These are phyloP conservation scores for Termitomyces sp. DNA, from an alignment of 768 basidiomycete species.

Conservation along the genomic window DNA sequence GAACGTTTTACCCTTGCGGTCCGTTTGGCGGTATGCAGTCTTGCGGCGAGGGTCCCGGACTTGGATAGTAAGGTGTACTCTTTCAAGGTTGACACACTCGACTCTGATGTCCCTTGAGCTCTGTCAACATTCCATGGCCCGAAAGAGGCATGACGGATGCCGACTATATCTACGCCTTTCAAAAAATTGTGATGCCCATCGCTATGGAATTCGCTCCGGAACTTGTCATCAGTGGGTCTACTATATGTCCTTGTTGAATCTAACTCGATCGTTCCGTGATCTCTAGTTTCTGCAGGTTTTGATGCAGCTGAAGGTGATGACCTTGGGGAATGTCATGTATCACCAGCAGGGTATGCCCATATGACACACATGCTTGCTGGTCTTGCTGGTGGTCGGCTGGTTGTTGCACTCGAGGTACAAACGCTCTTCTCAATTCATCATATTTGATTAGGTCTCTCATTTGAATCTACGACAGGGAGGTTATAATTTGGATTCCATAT, in stretches of 20 bases:
- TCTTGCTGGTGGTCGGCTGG: constrained; percentile 83
- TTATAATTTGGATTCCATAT: constrained; percentile 89
- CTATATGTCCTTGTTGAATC: background rate
- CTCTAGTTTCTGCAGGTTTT: constrained; percentile 92
- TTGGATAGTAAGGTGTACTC: constrained; percentile 70
- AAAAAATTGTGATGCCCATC: constrained; percentile 94
- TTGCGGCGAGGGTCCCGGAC: constrained; percentile 79
- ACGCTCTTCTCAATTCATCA: background rate
- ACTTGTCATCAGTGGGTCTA: constrained; percentile 83
- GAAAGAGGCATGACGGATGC: constrained; percentile 85
- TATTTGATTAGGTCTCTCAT: background rate
- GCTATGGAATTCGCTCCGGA: constrained; percentile 96
- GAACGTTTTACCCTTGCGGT: constrained; percentile 90
- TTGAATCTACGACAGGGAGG: constrained; percentile 64
- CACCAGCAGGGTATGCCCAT: constrained; percentile 92
- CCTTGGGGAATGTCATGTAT: constrained; percentile 87
- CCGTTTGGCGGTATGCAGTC: constrained; percentile 86
- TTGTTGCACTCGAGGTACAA: constrained; percentile 88
- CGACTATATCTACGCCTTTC: constrained; percentile 96
- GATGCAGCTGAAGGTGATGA: constrained; percentile 94
- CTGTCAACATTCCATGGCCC: constrained; percentile 97
- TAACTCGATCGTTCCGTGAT: constrained; percentile 5
- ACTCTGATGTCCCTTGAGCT: constrained; percentile 44
- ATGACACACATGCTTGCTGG: constrained; percentile 97
- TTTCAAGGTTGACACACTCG: constrained; percentile 7